Evolutionary conservation across 106 monocot species (phyloP).

Genomic region (Alisma plantagoaquatica): DNA sequence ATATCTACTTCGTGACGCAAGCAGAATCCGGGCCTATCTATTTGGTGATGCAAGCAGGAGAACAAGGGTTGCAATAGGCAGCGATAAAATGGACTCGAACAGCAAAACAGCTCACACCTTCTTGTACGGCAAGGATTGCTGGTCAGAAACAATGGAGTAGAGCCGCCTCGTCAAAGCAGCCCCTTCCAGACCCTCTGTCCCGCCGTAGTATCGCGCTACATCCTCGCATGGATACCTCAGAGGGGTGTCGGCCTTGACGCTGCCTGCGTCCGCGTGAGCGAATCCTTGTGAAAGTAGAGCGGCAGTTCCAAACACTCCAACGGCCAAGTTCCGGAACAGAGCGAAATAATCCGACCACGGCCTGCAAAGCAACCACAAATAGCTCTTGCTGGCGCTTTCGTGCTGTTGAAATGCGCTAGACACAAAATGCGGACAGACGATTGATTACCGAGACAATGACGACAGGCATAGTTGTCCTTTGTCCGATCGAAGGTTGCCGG

Average conservation of each 20-base stretch:
- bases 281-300: too few relatives aligned
- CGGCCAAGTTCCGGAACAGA: too few relatives aligned
- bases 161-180: conserved; percentile 23
- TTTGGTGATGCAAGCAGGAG: neutral
- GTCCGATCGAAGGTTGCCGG: too few relatives aligned
- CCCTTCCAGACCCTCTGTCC: conserved; percentile 24
- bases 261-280: neutral
- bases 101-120: conserved; percentile 14
- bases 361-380: too few relatives aligned
- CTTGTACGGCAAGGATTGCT: conserved; percentile 35
- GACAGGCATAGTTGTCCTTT: too few relatives aligned
- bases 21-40: neutral
- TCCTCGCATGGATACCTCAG: conserved; percentile 37
- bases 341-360: too few relatives aligned
- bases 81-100: neutral
- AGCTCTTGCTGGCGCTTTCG: too few relatives aligned
- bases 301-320: too few relatives aligned
- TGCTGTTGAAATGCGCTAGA: too few relatives aligned
- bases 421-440: too few relatives aligned
- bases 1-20: neutral
- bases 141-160: conserved; percentile 33
- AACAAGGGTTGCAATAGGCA: neutral
- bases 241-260: neutral
- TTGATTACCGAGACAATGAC: too few relatives aligned
- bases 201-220: conserved; percentile 26